These are phyloP conservation scores for Logfia minima DNA, from an alignment of 129 eudicot species.

Conservation along the genomic window DNA sequence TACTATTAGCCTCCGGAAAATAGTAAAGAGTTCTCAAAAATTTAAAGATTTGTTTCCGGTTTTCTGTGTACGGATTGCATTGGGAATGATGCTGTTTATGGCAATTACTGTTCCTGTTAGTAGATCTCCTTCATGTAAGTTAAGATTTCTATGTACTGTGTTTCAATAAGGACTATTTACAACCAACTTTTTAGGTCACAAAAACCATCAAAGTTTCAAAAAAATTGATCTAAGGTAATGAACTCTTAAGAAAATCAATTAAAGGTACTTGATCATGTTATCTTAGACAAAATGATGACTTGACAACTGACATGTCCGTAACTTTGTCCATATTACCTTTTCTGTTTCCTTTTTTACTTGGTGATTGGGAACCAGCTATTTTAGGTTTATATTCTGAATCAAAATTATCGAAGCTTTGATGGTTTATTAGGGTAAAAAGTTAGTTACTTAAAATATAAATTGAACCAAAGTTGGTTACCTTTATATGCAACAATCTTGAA, in stretches of 20 bases:
- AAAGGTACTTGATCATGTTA: not conserved
- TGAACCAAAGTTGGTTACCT: not conserved
- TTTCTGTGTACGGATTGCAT: constrained; percentile 42
- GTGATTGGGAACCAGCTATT: not conserved
- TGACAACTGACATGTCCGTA: not conserved
- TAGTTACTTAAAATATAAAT: not conserved
- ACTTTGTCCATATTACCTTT: not conserved
- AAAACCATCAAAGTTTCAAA: not conserved
- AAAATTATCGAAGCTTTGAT: not conserved
- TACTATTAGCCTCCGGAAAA: constrained; percentile 30
- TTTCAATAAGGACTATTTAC: not conserved
- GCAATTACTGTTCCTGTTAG: constrained; percentile 57
- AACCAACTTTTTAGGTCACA: not conserved
- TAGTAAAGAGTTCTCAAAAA: constrained; percentile 37
- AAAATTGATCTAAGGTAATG: not conserved
- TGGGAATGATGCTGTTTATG: constrained; percentile 75
- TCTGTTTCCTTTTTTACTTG: not conserved
- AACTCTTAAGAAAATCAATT: not conserved
- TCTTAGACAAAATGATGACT: not conserved
- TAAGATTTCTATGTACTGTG: not conserved
- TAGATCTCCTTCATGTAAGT: constrained; percentile 80
- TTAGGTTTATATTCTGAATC: not conserved
- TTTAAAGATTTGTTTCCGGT: constrained; percentile 38
- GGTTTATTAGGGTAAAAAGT: not conserved
- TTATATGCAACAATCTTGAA: not conserved